Evolutionary conservation across 2,329 filamentous ascomycete species (phyloP).

Genomic region (Myrmaecium sp.): DNA sequence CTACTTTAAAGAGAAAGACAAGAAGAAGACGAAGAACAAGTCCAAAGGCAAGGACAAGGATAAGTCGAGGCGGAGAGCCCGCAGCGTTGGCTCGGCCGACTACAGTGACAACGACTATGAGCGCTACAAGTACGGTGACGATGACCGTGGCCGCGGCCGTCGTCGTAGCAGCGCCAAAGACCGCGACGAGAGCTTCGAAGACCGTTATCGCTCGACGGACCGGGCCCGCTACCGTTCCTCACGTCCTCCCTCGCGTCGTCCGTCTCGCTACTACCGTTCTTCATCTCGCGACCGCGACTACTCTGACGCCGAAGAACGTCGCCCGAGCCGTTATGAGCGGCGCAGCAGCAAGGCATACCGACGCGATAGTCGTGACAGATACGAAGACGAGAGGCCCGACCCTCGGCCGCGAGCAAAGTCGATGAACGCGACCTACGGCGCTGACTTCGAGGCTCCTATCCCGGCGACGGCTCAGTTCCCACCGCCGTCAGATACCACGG

Average conservation of each 20-base stretch:
- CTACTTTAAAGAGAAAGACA: slow-evolving; percentile 14
- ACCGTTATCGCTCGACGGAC: too few species aligned
- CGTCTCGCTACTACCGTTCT: slow-evolving; percentile 1
- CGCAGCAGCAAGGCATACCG: too few species aligned
- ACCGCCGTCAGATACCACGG: slow-evolving; percentile 16
- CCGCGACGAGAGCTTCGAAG: slow-evolving; percentile 1
- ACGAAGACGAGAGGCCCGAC: slow-evolving; percentile 8
- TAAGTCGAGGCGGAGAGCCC: slow-evolving; percentile 7
- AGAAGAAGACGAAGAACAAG: slow-evolving; percentile 11
- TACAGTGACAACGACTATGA: slow-evolving; percentile 2
- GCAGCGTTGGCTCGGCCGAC: slow-evolving; percentile 2
- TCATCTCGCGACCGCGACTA: not conserved
- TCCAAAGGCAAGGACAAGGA: slow-evolving; percentile 6
- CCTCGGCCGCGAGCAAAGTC: slow-evolving; percentile 1
- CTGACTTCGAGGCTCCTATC: slow-evolving; percentile 13
- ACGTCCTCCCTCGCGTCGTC: slow-evolving; percentile 1
- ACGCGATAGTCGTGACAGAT: slow-evolving; percentile 8
- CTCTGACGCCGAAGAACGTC: not conserved
- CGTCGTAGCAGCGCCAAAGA: slow-evolving; percentile 1
- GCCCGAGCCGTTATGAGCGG: not conserved
- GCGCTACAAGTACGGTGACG: slow-evolving; percentile 6
- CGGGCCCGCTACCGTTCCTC: slow-evolving; percentile 1
- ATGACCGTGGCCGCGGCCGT: slow-evolving; percentile 2
- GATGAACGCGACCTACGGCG: not conserved
- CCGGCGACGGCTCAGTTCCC: slow-evolving; percentile 13